Evolutionary conservation across 306 rosid genomes (phyloP).

Genomic region (Corylus avellana): DNA sequence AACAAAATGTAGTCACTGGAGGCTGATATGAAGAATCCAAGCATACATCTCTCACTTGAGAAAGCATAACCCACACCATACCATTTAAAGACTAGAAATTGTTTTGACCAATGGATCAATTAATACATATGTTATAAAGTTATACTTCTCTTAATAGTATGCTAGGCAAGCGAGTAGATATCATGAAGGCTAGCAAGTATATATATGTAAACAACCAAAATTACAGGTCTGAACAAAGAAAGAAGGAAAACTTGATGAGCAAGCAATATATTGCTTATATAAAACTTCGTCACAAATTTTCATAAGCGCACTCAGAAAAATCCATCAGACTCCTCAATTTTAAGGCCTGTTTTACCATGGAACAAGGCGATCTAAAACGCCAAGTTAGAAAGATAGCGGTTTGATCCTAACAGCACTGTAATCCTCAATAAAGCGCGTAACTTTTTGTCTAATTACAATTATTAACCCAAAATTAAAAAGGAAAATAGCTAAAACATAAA

Average conservation of each 20-base stretch:
- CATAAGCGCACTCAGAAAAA: background rate
- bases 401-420: background rate
- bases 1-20: conserved; percentile 3
- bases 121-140: background rate
- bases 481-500: background rate
- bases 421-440: background rate
- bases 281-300: background rate
- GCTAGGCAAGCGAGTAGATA: background rate
- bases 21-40: background rate
- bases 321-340: background rate
- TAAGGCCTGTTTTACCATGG: background rate
- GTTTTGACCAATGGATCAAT: background rate
- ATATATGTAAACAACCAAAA: background rate
- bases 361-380: background rate
- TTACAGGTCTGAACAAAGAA: background rate
- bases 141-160: background rate
- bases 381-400: background rate
- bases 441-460: background rate
- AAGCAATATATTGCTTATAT: background rate
- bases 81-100: background rate
- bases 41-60: background rate
- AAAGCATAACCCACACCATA: background rate
- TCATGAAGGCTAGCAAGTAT: no score
- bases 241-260: background rate
- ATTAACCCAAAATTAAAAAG: background rate